These are phyloP conservation scores for Thymus mandschuricus DNA, from an alignment of 257 asterid genomes.

Conservation along the genomic window DNA sequence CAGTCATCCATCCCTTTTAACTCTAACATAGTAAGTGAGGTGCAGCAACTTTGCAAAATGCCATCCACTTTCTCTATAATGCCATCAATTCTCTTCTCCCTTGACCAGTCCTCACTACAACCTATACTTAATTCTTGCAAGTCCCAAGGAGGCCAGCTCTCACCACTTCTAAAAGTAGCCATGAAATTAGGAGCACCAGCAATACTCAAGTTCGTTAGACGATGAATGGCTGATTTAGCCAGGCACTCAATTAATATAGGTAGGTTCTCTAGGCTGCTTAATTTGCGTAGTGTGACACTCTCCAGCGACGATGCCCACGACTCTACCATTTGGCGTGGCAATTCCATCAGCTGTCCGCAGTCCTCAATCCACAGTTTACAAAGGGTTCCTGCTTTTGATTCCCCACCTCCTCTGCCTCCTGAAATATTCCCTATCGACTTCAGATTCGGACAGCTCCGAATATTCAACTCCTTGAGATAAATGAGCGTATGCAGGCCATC, in stretches of 20 bases:
- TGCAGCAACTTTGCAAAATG: neutral
- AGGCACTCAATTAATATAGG: neutral
- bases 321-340: neutral
- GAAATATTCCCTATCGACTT: neutral
- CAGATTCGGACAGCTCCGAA: neutral
- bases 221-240: no score
- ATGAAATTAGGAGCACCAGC: neutral
- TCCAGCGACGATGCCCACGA: neutral
- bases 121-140: neutral
- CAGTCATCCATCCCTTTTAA: neutral
- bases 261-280: neutral
- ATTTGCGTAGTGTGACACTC: accelerated
- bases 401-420: neutral
- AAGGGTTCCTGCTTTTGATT: no score
- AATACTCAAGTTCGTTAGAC: neutral
- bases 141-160: neutral
- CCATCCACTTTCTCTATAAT: neutral
- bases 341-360: neutral
- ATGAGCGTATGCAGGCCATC: neutral
- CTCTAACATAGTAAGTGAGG: neutral
- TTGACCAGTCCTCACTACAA: neutral
- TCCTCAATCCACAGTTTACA: neutral
- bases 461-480: neutral
- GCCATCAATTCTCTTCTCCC: neutral
- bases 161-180: neutral